These are phyloP conservation scores for Didymella lethalis DNA, from an alignment of 2,329 filamentous ascomycete species.

Conservation along the genomic window DNA sequence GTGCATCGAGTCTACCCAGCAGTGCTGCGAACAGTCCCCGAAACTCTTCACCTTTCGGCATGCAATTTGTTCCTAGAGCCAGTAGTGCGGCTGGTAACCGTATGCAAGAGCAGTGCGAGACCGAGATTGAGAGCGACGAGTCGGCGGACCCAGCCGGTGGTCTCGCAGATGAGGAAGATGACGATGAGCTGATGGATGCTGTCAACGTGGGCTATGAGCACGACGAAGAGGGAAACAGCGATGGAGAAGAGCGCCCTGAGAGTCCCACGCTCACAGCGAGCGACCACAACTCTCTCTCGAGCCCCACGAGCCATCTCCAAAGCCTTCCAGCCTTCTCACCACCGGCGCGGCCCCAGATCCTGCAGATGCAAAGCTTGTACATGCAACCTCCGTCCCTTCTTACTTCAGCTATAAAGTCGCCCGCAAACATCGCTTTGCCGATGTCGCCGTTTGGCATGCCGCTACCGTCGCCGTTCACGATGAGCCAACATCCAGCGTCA, in stretches of 20 bases:
- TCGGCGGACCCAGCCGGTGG: constrained; percentile 29
- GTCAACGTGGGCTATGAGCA: constrained; percentile 41
- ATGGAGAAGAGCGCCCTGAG: constrained; percentile 34
- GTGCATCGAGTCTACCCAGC: constrained; percentile 71
- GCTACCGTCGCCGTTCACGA: constrained; percentile 36
- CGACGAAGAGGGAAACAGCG: constrained; percentile 24
- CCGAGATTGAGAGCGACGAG: constrained; percentile 37
- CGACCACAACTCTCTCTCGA: constrained; percentile 42
- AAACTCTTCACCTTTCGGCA: constrained; percentile 50
- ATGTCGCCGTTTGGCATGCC: constrained; percentile 37
- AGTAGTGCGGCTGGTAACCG: constrained; percentile 41
- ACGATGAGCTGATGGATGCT: constrained; percentile 35
- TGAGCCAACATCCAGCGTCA: constrained; percentile 28
- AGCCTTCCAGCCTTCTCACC: constrained; percentile 14
- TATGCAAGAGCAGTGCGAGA: constrained; percentile 40
- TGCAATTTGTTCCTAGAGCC: constrained; percentile 43
- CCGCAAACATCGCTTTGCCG: constrained; percentile 31
- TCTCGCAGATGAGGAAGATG: constrained; percentile 36
- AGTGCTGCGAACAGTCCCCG: constrained; percentile 55
- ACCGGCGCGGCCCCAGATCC: constrained; percentile 30
- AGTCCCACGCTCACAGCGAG: constrained; percentile 45
- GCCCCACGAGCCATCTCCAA: constrained; percentile 27
- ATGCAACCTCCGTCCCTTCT: constrained; percentile 23
- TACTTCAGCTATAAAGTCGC: constrained; percentile 26
- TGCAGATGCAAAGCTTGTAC: constrained; percentile 33